Evolutionary conservation across 2,329 filamentous ascomycete genomes (phyloP).

Genomic region (Fusarium sp.): DNA sequence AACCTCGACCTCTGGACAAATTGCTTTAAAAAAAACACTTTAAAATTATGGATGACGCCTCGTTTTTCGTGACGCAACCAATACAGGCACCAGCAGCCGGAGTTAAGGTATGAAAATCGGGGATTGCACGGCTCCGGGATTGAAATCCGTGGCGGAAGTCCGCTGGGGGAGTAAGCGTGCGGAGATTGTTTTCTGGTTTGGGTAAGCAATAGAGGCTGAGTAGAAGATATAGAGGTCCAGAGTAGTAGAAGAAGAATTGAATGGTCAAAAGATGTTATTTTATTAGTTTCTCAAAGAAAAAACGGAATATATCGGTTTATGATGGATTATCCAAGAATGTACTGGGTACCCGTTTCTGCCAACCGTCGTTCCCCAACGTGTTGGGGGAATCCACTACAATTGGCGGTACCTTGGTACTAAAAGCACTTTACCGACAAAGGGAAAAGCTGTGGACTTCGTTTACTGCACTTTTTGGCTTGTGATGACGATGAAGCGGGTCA

Average conservation of each 20-base stretch:
- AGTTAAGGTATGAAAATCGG: conserved; percentile 42
- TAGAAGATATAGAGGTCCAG: not conserved
- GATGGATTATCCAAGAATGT: conserved; percentile 8
- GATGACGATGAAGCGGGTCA: conserved; percentile 36
- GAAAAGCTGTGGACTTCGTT: not conserved
- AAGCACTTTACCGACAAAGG: not conserved
- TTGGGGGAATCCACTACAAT: conserved; percentile 41
- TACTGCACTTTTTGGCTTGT: conserved; percentile 32
- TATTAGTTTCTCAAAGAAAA: not conserved
- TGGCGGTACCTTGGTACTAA: conserved; percentile 19
- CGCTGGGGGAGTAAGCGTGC: conserved; percentile 23
- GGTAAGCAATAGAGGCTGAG: conserved; percentile 6
- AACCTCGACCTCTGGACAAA: conserved; percentile 36
- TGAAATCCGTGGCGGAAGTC: conserved; percentile 28
- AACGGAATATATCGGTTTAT: conserved; percentile 45
- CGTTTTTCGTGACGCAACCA: conserved; percentile 26
- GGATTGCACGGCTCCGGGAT: conserved; percentile 37
- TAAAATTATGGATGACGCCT: conserved; percentile 43
- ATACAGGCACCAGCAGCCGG: conserved; percentile 24
- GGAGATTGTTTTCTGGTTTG: conserved; percentile 27
- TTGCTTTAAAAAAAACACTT: conserved; percentile 17
- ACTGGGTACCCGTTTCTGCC: conserved; percentile 15
- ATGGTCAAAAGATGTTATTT: not conserved
- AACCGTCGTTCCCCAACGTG: conserved; percentile 42
- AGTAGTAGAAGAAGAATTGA: not conserved